A percentile compares a stretch with the other conserved stretches of the same genome.
These are phyloP conservation scores for Apiospora koreana DNA, from an alignment of 2,329 filamentous ascomycete species.

Conservation along the genomic window DNA sequence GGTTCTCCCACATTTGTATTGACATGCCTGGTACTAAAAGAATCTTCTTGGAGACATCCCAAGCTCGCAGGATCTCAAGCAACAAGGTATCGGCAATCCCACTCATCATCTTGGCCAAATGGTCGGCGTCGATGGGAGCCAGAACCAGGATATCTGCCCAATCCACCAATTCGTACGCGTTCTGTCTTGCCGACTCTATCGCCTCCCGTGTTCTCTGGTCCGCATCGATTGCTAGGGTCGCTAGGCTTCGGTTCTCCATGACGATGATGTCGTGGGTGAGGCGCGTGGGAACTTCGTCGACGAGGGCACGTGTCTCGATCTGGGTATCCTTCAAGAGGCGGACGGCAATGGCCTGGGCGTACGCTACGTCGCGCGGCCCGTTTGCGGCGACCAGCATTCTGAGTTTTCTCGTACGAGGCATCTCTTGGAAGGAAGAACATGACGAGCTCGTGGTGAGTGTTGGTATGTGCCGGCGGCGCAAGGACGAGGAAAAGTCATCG, in stretches of 20 bases:
- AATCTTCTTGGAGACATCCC: constrained; percentile 85
- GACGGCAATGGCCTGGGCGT: constrained; percentile 65
- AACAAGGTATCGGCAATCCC: constrained; percentile 81
- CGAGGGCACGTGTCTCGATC: constrained; percentile 62
- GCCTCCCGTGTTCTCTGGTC: constrained; percentile 41
- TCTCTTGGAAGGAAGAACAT: constrained; percentile 37
- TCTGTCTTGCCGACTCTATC: constrained; percentile 53
- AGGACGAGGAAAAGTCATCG: constrained; percentile 13
- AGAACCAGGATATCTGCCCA: constrained; percentile 89
- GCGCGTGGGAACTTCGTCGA: constrained; percentile 65
- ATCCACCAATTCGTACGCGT: constrained; percentile 69
- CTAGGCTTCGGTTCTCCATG: constrained; percentile 55
- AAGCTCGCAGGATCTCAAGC: constrained; percentile 78
- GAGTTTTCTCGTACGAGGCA: constrained; percentile 47
- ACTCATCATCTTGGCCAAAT: constrained; percentile 82
- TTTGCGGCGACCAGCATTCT: constrained; percentile 67
- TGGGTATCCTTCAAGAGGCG: constrained; percentile 66
- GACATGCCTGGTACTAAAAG: constrained; percentile 89
- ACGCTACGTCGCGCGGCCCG: constrained; percentile 64
- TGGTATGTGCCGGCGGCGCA: constrained; percentile 15
- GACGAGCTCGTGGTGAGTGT: constrained; percentile 27
- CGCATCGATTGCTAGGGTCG: constrained; percentile 32
- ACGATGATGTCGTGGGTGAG: constrained; percentile 64
- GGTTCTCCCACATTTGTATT: constrained; percentile 84
- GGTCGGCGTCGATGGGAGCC: constrained; percentile 81